Base-by-base conservation (phyloP, 75 land plant species). In the Adiantum capillusveneris region DNA sequence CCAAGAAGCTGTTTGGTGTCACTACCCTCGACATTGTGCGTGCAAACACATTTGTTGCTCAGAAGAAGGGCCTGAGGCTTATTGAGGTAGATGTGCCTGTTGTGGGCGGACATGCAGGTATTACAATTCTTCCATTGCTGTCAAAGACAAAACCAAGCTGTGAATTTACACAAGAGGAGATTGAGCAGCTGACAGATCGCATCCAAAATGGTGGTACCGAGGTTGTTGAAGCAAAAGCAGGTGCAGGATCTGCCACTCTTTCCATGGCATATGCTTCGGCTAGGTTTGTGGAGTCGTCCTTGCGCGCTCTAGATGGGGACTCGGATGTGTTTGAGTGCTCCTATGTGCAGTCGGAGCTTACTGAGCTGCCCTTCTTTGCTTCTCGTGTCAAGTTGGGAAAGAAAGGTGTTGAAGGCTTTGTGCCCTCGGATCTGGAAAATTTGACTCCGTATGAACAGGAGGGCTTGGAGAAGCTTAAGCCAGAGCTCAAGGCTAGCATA, bases 241-340 rank as follows among this genome's bases (percentile, higher is more conserved):
- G 88, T 22, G 81, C 88, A 6, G 93, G 93, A 0, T 88, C 93
- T 63, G 93, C 93, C 11, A 88, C 93, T 25, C 67, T 88, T 27
- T 88, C 93, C 0, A 88, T 88, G 93, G 93, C 88, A 1, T 88
- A 84, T 76, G 93, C 93, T 37, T 85, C 88, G 17, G 93, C 93
- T 21, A 81, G 93, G 58, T 88, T 88, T 82, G 85, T 83, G 0
- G 88, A 84, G 57, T 88, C 93, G 20, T 84, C 90, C 57, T 81
- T 88, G 29, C 71, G 93, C 12, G 93, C 93, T 17, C 56, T 88
- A 61, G 93, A 84, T 65, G 93, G 93, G 51, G 85, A 88, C 56
- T 42, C 69, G 0, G 88, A 88, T 64, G 93, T 88, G 20, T 88
- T 70, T 49, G 93, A 88, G 59, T 79, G 93, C 64, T 25, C 79